Base-by-base conservation (phyloP, 495 filamentous ascomycete species). In the Hyaloscypha hepaticicola region DNA sequence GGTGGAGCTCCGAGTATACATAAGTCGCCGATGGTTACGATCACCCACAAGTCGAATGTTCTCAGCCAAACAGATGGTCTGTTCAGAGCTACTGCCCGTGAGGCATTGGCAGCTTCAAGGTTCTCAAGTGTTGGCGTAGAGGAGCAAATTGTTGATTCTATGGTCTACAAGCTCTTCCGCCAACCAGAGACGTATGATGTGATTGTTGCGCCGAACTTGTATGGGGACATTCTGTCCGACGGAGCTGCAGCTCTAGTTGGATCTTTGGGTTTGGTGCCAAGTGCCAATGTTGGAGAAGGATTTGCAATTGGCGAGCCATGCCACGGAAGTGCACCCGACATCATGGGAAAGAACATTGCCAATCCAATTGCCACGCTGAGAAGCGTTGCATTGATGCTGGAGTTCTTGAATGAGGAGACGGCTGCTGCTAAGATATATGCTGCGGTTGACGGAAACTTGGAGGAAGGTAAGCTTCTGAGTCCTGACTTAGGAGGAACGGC, bases 81-180 rank as follows among this genome's bases (percentile, higher is more conserved):
- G 41, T 99, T 99, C 88, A 87, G 95, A 59, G 83, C 88, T 72
- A 90, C 90, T 9, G 87, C 91, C 16, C 84, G 87, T 66, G 77
- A 78, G 31, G 89, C 90, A 12, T 90, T 97, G 21, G 82, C 86
- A 26, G 80, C 79, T 33, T 69, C 84, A 25, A 82, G 79, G 63
- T 95, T 88, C 78, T 71, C 71, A 2, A 76, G 72, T 33, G 79
- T 98, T 31, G 77, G 78, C 27, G 85, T 96, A 55, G 96, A 99
- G 75, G 95, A 99, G 82, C 95, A 99, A 82, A 99, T 99, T 69
- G 94, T 99, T 63, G 95, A 99, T 76, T 90, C 87, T 45, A 99
- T 99, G 95, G 92, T 98, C 48, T 99, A 99, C 85, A 98, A 98
- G 83, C 88, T 99, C 51, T 97, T 98, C 87, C 92, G 92, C 19